Evolutionary conservation across 306 rosid genomes (phyloP).

Genomic region (Rosa lucieae): DNA sequence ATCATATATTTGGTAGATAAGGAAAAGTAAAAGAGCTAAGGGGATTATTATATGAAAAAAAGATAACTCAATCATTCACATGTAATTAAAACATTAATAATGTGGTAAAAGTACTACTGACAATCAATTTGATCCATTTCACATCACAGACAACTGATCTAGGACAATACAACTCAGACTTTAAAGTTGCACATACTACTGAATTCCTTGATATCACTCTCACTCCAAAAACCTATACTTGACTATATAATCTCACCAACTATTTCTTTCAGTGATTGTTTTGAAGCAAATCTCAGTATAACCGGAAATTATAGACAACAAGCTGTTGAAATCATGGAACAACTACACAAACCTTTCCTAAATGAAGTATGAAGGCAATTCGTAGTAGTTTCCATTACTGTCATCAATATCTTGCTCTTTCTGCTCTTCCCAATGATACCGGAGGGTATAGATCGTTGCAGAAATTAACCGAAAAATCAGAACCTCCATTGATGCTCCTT

Average conservation of each 20-base stretch:
- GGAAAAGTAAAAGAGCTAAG: not conserved
- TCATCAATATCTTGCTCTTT: conserved; percentile 36
- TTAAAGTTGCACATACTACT: not conserved
- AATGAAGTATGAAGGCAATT: conserved; percentile 18
- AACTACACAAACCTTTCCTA: conserved; percentile 23
- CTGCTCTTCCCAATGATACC: conserved; percentile 25
- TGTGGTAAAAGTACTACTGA: not conserved
- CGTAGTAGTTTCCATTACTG: conserved; percentile 20
- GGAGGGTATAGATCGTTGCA: conserved; percentile 48
- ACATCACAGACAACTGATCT: conserved; percentile 3
- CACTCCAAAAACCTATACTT: conserved; percentile 7
- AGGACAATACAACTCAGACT: not conserved
- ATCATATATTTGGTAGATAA: not conserved
- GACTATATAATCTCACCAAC: not conserved
- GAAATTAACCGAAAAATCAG: conserved; percentile 44
- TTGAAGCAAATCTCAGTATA: conserved; percentile 6
- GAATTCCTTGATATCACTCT: not conserved
- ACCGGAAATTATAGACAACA: conserved; percentile 40
- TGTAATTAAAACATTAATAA: not conserved
- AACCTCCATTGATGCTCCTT: conserved; percentile 50
- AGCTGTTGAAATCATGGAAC: conserved; percentile 45
- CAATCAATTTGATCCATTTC: not conserved
- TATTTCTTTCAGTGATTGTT: not conserved
- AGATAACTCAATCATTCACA: not conserved
- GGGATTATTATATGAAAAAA: not conserved